Base-by-base conservation (phyloP, 331 rosid species). In the Malus hybrid region DNA sequence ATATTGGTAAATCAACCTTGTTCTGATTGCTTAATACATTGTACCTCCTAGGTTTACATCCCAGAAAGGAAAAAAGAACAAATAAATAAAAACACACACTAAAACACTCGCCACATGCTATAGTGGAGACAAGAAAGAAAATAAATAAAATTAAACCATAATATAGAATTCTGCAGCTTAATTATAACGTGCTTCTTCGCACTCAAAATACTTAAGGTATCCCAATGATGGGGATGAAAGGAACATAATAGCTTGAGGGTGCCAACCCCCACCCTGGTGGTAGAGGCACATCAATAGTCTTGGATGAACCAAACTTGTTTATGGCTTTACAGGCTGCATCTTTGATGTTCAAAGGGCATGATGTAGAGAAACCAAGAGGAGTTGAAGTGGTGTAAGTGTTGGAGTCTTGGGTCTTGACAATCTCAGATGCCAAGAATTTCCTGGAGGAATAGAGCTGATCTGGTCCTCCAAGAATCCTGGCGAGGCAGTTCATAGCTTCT, bases 191-290 rank as follows among this genome's bases (percentile, higher is more conserved):
- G 58, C 22, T 53, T 53, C 15, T 22, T 22, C 29, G 0, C 33
- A 61, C 33, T 11, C 10, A 26, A 30, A 5, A 16, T 63, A 28
- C 80, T 87, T 84, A 93, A 13, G 98, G 98, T 55, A 93, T 86
- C 78, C 98, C 98, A 30, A 91, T 89, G 76, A 93, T 93, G 42
- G 98, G 98, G 78, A 91, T 9, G 84, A 82, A 88, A 65, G 98
- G 98, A 19, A 89, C 3, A 67, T 88, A 93, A 39, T 53, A 84
- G 89, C 96, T 89, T 3, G 84, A 56, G 1, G 98, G 98, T 36
- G 98, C 94, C 75, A 93, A 78, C 7, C 98, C 97, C 97, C 97
- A 93, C 73, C 81, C 89, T 1, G 75, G 84, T 39, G 98, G 97
- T 61, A 93, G 44, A 53, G 96, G 98, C 22, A 93, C 68, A 82